These are phyloP conservation scores for Aspergillus pseudotamarii DNA, from an alignment of 2,329 filamentous ascomycete species.

Conservation along the genomic window DNA sequence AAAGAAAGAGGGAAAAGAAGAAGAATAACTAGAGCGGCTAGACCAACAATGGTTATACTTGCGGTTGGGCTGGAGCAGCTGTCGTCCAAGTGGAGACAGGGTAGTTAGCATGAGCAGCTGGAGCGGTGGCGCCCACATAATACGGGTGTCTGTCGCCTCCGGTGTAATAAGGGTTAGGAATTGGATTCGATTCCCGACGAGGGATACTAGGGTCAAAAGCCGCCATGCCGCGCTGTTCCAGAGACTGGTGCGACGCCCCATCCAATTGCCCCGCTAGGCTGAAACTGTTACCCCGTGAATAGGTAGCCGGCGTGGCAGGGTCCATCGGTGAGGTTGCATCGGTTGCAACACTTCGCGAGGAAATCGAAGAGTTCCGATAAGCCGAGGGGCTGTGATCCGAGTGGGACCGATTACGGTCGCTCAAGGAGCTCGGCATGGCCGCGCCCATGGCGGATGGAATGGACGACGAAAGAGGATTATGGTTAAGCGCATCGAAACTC, in stretches of 20 bases:
- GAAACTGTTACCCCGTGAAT: slow-evolving; percentile 40
- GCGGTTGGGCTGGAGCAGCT: slow-evolving; percentile 40
- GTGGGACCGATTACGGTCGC: slow-evolving; percentile 40
- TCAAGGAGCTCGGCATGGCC: slow-evolving; percentile 34
- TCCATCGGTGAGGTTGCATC: slow-evolving; percentile 44
- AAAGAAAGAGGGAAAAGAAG: slow-evolving; percentile 16
- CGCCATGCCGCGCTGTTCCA: slow-evolving; percentile 37
- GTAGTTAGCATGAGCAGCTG: slow-evolving; percentile 36
- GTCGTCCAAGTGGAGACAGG: slow-evolving; percentile 43
- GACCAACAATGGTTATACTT: slow-evolving; percentile 33
- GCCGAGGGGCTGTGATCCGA: slow-evolving; percentile 39
- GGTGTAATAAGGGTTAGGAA: slow-evolving; percentile 39
- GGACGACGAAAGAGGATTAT: slow-evolving; percentile 37
- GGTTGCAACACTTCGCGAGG: slow-evolving; percentile 40
- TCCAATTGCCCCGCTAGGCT: slow-evolving; percentile 39
- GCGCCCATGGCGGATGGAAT: slow-evolving; percentile 36
- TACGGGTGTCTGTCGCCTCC: slow-evolving; percentile 36
- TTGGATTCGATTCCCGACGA: slow-evolving; percentile 40
- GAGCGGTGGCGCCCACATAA: slow-evolving; percentile 32
- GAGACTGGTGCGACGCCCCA: slow-evolving; percentile 26
- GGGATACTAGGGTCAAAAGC: slow-evolving; percentile 37
- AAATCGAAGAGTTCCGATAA: slow-evolving; percentile 45
- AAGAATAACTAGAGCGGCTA: slow-evolving; percentile 10
- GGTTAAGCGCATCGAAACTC: slow-evolving; percentile 39
- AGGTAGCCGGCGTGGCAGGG: slow-evolving; percentile 38